Evolutionary conservation across 192 early-diverging fungal genomes (phyloP).

Genomic region (Coemansia sp.): DNA sequence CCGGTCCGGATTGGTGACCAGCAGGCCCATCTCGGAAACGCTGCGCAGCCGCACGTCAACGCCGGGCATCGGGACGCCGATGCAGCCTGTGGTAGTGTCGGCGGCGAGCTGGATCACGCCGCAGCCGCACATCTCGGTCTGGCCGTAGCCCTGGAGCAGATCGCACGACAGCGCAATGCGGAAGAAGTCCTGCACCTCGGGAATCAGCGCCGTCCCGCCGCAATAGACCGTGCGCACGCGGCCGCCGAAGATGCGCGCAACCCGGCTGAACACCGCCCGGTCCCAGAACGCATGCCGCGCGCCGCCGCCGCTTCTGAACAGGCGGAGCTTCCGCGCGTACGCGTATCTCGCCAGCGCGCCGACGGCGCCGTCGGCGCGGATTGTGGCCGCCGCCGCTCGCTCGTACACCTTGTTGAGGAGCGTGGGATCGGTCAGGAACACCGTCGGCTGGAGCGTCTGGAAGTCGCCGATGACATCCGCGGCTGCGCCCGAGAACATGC

Average conservation of each 20-base stretch:
- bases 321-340: constrained; percentile 58
- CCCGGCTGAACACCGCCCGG: constrained; percentile 75
- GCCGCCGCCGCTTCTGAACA: constrained; percentile 55
- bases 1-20: constrained; percentile 68
- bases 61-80: constrained; percentile 64
- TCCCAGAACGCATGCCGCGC: constrained; percentile 80
- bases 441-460: constrained; percentile 67
- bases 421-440: constrained; percentile 70
- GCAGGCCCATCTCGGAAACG: constrained; percentile 88
- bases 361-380: constrained; percentile 47
- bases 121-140: constrained; percentile 63
- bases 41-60: constrained; percentile 83
- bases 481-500: constrained; percentile 73
- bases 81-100: constrained; percentile 64
- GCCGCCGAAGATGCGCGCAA: constrained; percentile 73
- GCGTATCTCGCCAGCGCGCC: constrained; percentile 53
- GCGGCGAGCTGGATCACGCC: constrained; percentile 47
- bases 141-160: constrained; percentile 81
- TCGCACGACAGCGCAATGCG: constrained; percentile 55
- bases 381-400: constrained; percentile 57
- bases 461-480: constrained; percentile 73
- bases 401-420: constrained; percentile 82
- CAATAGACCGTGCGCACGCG: constrained; percentile 66
- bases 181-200: constrained; percentile 79
- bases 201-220: constrained; percentile 69